Base-by-base conservation (phyloP, 1,284 basidiomycete species). In the Paramarasmius palmivorus region DNA sequence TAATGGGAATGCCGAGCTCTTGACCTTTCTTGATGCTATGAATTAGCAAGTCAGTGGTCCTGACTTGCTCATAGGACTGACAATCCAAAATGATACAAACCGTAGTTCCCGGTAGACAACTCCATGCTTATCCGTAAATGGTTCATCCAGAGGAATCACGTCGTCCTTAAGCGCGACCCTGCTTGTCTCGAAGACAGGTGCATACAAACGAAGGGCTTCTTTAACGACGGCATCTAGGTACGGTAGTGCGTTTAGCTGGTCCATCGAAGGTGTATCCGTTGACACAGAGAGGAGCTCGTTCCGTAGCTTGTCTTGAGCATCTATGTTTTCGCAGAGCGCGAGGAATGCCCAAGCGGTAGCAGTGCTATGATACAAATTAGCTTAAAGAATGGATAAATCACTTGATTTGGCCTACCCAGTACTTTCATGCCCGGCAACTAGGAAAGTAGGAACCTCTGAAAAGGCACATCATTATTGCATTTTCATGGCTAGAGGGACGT, bases 361-460 rank as follows among this genome's bases (percentile, higher is more conserved):
- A 15, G 35, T 38, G 17, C 25, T n/a, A 7, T 26, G 19, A 47
- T 26, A 23, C 5, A 44, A 7, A 26, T 44, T 6, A 23, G 41
- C 25, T 14, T 3, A 3, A 15, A 7, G 19, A 9, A 3, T 4
- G 15, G 41, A 12, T 23, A 23, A 40, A 7, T 14, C 8, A 44
- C 3, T 15, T 19, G 41, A 25, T 15, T 23, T 44, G 12, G 14
- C 7, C 4, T 61, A 79, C 79, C 84, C 82, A 0, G 84, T 87
- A 0, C 92, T 93, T 65, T 93, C 91, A 66, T 93, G 88, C 0
- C 92, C 92, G 4, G 85, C 84, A 3, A 82, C 70, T 2, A 88
- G 64, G 68, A 85, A 84, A 0, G 82, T 83, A 1, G 82, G 77
- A 7, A 85, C 70, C 70, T 83, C 82, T 83, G 42, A 4, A 3